Conservation (phyloP, 2,329 filamentous ascomycete species). For the Epichloe elymi region DNA sequence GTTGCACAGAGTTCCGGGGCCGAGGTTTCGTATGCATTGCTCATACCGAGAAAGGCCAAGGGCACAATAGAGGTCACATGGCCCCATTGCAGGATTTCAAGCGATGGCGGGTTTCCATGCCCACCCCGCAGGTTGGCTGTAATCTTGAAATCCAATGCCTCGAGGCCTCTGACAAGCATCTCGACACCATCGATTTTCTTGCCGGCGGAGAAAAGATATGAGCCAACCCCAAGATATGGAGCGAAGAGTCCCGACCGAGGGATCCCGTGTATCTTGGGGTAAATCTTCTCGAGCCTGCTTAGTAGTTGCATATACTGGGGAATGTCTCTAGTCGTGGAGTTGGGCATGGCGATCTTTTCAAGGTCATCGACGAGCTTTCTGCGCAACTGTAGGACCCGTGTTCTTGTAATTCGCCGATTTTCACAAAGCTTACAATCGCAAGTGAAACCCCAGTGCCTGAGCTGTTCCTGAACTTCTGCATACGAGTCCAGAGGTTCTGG, state of each 20-base stretch:
- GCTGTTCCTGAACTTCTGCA: background rate
- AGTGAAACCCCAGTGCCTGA: background rate
- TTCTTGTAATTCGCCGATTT: background rate
- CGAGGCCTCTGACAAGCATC: background rate
- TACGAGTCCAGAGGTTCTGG: background rate
- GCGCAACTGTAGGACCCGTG: background rate
- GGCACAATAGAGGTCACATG: background rate
- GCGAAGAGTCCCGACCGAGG: background rate
- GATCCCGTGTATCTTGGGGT: background rate
- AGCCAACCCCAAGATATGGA: background rate
- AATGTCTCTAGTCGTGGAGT: background rate
- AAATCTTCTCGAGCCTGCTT: background rate
- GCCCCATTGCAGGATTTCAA: background rate
- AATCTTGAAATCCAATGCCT: background rate
- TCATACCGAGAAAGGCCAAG: background rate
- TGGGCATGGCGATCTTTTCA: background rate
- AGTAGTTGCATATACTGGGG: background rate
- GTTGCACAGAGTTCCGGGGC: slow-evolving; percentile 3
- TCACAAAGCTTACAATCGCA: background rate
- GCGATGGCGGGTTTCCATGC: background rate
- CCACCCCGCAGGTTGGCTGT: background rate
- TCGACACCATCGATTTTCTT: background rate
- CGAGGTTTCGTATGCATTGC: background rate
- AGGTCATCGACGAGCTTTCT: background rate
- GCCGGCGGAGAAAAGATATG: background rate